These are phyloP conservation scores for Senna tora DNA, from an alignment of 306 rosid genomes.

Conservation along the genomic window DNA sequence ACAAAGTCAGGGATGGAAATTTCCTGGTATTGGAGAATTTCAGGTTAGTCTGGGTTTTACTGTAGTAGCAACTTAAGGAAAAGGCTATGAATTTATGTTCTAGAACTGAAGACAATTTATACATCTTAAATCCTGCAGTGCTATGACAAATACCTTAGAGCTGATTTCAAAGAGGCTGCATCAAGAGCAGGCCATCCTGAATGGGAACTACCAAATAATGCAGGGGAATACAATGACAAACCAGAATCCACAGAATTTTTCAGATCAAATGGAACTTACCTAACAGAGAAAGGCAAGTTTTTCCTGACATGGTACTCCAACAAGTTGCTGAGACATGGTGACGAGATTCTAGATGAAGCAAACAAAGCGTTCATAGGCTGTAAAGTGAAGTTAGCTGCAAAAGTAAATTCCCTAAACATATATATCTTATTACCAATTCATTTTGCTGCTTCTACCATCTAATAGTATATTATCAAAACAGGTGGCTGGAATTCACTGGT, in stretches of 20 bases:
- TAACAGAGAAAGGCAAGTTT: conserved; percentile 68
- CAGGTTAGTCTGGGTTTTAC: conserved; percentile 58
- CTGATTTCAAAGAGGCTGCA: conserved; percentile 72
- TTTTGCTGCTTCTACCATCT: conserved; percentile 1
- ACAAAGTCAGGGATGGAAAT: conserved; percentile 65
- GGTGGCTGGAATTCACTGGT: conserved; percentile 99
- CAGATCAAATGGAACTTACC: conserved; percentile 69
- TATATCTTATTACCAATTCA: conserved; percentile 3
- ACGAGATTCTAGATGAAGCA: conserved; percentile 84
- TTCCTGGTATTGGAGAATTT: conserved; percentile 97
- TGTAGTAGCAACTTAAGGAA: background rate
- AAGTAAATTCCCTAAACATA: conserved; percentile 51
- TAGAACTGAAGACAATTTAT: conserved; percentile 12
- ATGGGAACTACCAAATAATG: conserved; percentile 81
- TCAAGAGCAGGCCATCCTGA: conserved; percentile 71
- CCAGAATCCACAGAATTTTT: conserved; percentile 81
- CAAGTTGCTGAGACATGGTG: conserved; percentile 78
- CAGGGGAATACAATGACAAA: conserved; percentile 68
- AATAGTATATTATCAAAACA: conserved; percentile 40
- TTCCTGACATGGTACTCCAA: conserved; percentile 91
- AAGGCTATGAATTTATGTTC: background rate
- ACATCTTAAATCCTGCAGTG: conserved; percentile 56
- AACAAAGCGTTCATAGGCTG: conserved; percentile 73
- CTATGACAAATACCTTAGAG: conserved; percentile 79
- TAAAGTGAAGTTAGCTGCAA: conserved; percentile 82